Evolutionary conservation across 208 protist species (phyloP), one percentile per base, ranked within the genome.

Genomic region (Vickermania spadyakhi): DNA sequence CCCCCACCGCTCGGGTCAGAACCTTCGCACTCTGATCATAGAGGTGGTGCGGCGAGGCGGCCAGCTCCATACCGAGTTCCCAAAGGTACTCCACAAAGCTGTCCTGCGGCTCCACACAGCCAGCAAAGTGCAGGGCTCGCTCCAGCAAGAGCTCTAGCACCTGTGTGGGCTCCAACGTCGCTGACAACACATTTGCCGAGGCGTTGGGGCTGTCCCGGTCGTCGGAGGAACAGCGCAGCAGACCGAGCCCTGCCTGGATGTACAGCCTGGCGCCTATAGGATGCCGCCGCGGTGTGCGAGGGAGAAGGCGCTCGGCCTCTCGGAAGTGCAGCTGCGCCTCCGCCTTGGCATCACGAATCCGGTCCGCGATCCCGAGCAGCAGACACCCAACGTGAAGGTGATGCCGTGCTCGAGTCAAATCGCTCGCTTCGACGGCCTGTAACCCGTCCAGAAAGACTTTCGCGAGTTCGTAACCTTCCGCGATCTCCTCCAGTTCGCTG

Each of bases 371-470:
- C 7, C 59, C 66, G 42, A 81, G 60, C 29, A 77, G 52, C 75
- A 63, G 71, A 28, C 56, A 62, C 22, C 62, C 82, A 5, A 42
- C 66, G 53, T 81, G 70, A 1, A 77, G 23, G 49, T 77, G 61
- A 4, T 52, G 49, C 49, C 61, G 30, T 4, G 68, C 57, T 1
- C 53, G 42, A 2, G 67, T 68, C 31, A 71, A 36, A 25, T 25
- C 27, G 13, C 70, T 62, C 25, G 89, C 89, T 13, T 84, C 89
- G 27, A 89, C 60, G 41, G 83, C 72, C 7, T 78, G 79, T 30
- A 77, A 79, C n/a, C 92, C 64, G 67, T 91, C 81, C 27, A 96
- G 76, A 70, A 81, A 91, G 67, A 89, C 79, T 59, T 93, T 83
- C 61, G 86, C 88, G 13, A 90, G 75, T 41, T 62, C 54, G 3